phyloP scores from a whole-genome alignment of 2,329 filamentous ascomycete species.

The Colletotrichum tabaci region DNA sequence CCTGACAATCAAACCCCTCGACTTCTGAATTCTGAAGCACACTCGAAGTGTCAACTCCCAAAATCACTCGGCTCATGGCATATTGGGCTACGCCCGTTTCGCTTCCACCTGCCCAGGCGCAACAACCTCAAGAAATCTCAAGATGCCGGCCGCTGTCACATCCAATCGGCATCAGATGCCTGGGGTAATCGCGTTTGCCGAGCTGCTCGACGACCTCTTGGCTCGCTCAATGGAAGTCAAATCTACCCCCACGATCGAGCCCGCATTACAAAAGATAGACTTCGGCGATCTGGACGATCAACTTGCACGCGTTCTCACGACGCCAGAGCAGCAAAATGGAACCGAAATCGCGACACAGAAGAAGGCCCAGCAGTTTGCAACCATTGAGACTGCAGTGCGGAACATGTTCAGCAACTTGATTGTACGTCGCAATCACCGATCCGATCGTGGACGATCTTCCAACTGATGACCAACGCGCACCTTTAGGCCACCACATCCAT shows the following conservation, averaged over 20 bases:
- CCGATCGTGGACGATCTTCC: not conserved
- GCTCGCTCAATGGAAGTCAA: slow-evolving; percentile 72
- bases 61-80: slow-evolving; percentile 11
- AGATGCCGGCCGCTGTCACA: slow-evolving; percentile 65
- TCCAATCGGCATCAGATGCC: slow-evolving; percentile 63
- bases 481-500: slow-evolving; percentile 80
- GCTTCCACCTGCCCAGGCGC: slow-evolving; percentile 5
- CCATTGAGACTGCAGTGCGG: slow-evolving; percentile 87
- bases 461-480: slow-evolving; percentile 25
- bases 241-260: slow-evolving; percentile 75
- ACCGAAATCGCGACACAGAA: slow-evolving; percentile 55
- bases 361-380: slow-evolving; percentile 71
- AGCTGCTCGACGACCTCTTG: slow-evolving; percentile 71
- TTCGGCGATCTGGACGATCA: slow-evolving; percentile 65
- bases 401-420: slow-evolving; percentile 85
- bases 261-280: slow-evolving; percentile 80
- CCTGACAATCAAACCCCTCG: not conserved
- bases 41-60: not conserved
- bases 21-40: not conserved
- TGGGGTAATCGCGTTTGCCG: slow-evolving; percentile 67
- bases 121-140: slow-evolving; percentile 40
- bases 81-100: not conserved
- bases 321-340: slow-evolving; percentile 43
- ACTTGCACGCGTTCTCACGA: slow-evolving; percentile 54
- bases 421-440: slow-evolving; percentile 64